Conservation (phyloP, 306 rosid genomes). For the Gastrolobium villosum region DNA sequence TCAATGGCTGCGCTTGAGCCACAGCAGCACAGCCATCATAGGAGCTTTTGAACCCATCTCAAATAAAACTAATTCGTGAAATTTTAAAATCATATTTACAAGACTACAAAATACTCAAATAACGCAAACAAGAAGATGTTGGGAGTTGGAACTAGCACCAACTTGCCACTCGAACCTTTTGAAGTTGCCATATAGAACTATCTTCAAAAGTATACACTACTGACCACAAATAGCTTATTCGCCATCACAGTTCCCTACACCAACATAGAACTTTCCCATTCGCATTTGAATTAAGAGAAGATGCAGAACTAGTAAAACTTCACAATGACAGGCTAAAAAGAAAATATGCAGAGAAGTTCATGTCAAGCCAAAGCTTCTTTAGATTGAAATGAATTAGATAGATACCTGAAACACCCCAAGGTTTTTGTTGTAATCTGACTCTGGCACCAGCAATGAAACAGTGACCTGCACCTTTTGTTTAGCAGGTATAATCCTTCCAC, state of each 20-base stretch:
- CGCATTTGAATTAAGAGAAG: slow-evolving; percentile 12
- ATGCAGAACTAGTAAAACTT: slow-evolving; percentile 32
- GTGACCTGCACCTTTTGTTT: slow-evolving; percentile 63
- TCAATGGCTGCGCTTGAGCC: background rate
- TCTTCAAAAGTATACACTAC: slow-evolving; percentile 13
- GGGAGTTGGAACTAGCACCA: slow-evolving; percentile 32
- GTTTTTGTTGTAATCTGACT: slow-evolving; percentile 86
- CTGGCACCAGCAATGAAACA: slow-evolving; percentile 79
- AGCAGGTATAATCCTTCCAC: slow-evolving; percentile 59
- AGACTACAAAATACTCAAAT: background rate
- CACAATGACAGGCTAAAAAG: slow-evolving; percentile 17
- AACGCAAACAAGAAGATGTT: background rate
- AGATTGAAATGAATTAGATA: slow-evolving; percentile 32
- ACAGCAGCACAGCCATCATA: background rate
- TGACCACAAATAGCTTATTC: slow-evolving; percentile 26
- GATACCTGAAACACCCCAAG: slow-evolving; percentile 95
- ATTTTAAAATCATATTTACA: background rate
- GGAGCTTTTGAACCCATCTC: slow-evolving; percentile 21
- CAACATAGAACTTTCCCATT: background rate
- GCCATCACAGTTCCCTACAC: background rate
- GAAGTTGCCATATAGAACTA: slow-evolving; percentile 5
- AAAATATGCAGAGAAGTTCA: background rate
- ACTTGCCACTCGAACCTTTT: slow-evolving; percentile 15
- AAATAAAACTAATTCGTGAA: slow-evolving; percentile 17
- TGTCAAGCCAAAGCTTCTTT: slow-evolving; percentile 3